Base-by-base conservation (phyloP, 202 grass and related monocot species). In the Setaria viridis region DNA sequence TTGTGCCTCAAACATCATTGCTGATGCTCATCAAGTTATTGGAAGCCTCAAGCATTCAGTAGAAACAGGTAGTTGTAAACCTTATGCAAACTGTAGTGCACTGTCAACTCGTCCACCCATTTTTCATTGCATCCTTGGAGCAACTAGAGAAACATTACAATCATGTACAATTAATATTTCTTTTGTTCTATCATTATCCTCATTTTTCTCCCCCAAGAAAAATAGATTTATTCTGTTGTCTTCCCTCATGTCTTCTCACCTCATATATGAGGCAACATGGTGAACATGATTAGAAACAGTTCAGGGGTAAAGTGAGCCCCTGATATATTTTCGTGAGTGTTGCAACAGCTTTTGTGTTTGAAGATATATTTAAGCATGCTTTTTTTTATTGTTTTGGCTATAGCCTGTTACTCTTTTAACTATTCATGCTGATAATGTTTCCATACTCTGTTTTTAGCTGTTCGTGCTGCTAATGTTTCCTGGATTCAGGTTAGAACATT, bases 401-500 rank as follows among this genome's bases (percentile, higher is more conserved):
- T 4, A 62, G 43, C 21, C 15, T 67, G 35, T 68, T 42, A 54
- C 74, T 70, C 30, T 54, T 15, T 42, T 39, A 66, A 77, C 48
- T 68, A 29, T 72, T 66, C 62, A 46, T 56, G 15, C 13, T 56
- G 13, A 56, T 7, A 1, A 56, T 54, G 51, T 12, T 54, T 54
- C 51, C 51, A 20, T 56, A 20, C 17, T 56, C 59, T 62, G 59
- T 32, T 62, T 62, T 14, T 6, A 62, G 5, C 11, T 32, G 10
- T 74, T 19, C 14, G 12, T 69, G 8, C 15, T 86, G 70, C 46
- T 79, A 34, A 62, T 85, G 25, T 49, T 67, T 76, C 14, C 64
- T 59, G 32, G 29, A 16, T 84, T 82, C 87, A 96, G 94, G 86
- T 84, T 74, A 93, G 94, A 87, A 77, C 47, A 41, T 84, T 99